Base-by-base conservation (phyloP, 495 filamentous ascomycete species). In the Aspergillus olivimuriae region DNA sequence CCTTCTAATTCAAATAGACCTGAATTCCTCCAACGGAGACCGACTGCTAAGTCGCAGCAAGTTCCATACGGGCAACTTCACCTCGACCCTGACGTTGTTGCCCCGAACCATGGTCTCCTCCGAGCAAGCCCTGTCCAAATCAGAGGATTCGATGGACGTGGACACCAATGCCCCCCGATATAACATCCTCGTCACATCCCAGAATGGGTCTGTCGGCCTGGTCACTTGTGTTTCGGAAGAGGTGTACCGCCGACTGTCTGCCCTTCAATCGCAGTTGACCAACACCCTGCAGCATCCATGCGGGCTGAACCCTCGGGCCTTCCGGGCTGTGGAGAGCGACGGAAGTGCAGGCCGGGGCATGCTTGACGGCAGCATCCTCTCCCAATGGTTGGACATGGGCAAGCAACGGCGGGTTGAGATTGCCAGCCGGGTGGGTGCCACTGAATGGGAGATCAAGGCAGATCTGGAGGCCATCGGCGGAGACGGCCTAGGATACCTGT, bases 21-120 rank as follows among this genome's bases (percentile, higher is more conserved):
- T 94, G 10, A 92, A 91, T 70, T 90, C 90, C 14, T 82, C 94
- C 18, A 83, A 87, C 44, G 94, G 94, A 48, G 84, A 88, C 51
- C 77, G 86, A 40, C 78, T 98, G 47, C 78, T 97, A 32, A 87
- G 85, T 65, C 80, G 83, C 32, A 85, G 86, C 34, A 84, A 87
- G 50, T 95, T 97, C 72, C 83, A 94, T 45, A 83, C 83, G 4
- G 88, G 87, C 34, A 83, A 92, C 57, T 77, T 83, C 51, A 75
- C 85, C 4, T 80, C 82, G 11, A 78, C 74, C 32, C 75, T 90
- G 44, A 83, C 81, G 8, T 78, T 95, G 36, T 74, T 97, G 34
- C 87, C 87, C 1, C 79, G 81, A 10, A 76, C 77, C 8, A 55
- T 72, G 11, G 61, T 76, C 12, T 62, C 66, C n/a, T 60, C 74